phyloP scores from a whole-genome alignment of 352 stramenopile species.

The Aphanomyces stellatus region DNA sequence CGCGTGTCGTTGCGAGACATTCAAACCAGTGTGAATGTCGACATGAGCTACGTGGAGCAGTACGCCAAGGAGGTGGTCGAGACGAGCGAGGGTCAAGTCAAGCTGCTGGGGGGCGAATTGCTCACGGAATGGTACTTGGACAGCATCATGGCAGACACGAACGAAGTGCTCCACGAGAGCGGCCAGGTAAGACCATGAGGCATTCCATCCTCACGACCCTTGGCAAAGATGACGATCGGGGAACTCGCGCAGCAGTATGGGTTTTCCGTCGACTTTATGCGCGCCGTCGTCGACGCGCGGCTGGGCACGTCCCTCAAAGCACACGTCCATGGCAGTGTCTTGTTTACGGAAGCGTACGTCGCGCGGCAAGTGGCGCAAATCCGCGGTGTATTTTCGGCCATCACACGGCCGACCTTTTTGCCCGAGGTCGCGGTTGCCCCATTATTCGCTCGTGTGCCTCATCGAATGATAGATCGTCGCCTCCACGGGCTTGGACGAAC shows the following conservation, averaged over 20 bases:
- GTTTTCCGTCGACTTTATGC: constrained; percentile 79
- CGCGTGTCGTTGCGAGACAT: constrained; percentile 60
- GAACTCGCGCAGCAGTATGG: constrained; percentile 72
- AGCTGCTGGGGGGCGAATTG: constrained; percentile 51
- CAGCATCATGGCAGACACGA: constrained; percentile 75
- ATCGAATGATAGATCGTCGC: constrained; percentile 8
- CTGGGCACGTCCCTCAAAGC: constrained; percentile 54
- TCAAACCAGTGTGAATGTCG: constrained; percentile 57
- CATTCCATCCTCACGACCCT: too few relatives aligned
- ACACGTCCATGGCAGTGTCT: constrained; percentile 48
- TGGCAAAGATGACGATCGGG: constrained; percentile 47
- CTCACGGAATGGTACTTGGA: constrained; percentile 76
- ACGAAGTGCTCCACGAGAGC: constrained; percentile 62
- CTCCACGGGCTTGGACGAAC: constrained; percentile 42
- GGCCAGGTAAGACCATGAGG: constrained; percentile 26
- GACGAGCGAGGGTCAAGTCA: not conserved
- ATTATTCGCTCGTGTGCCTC: not conserved
- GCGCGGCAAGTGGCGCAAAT: constrained; percentile 49
- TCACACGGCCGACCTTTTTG: constrained; percentile 60
- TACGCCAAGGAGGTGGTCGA: constrained; percentile 41
- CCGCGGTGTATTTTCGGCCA: constrained; percentile 50
- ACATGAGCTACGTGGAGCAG: constrained; percentile 60
- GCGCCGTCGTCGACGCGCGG: constrained; percentile 51
- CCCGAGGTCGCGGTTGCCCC: constrained; percentile 48
- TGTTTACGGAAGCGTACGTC: constrained; percentile 75